Evolutionary conservation across 2,329 filamentous ascomycete species (phyloP), one percentile per base, ranked within the genome.

Genomic region (Clonostachys rosea): DNA sequence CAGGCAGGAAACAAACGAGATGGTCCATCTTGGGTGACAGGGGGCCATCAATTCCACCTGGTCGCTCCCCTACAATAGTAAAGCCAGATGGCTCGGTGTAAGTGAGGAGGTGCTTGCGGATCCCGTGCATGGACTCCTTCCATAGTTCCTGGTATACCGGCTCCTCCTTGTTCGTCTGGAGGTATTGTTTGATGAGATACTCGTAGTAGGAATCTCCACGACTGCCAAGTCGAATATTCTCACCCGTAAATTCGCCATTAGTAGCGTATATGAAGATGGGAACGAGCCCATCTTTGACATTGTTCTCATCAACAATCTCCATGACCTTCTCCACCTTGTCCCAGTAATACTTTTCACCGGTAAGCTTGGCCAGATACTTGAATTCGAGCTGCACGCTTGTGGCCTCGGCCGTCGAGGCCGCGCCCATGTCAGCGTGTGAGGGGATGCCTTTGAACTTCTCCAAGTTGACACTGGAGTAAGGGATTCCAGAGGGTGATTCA

Each of bases 141-240:
- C 95, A 99, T 84, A 99, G 89, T 13, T 94, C 88, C 54, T 85
- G 76, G 66, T 99, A 99, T 14, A 97, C 70, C 1, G 83, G 76
- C 64, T 99, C 92, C 59, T 91, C 77, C 62, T 87, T 83, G 48
- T 88, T 89, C 12, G 94, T 99, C 67, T 99, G 94, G 17, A 96
- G 76, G 63, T 95, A 97, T 65, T 99, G 94, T 71, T 99, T 99
- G 74, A 97, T 95, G 44, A 99, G 81, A 65, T 99, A 99, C 69
- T 99, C 90, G 69, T 99, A 99, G 70, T 97, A 99, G 43, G 91
- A 96, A 71, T 99, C 94, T 42, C 94, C 94, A 51, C 94, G 83
- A 63, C 90, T 96, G 37, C 94, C 94, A 18, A 97, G 77, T 16
- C 94, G 87, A 59, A 99, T 92, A 60, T 96, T 95, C 17, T 83